phyloP scores from a whole-genome alignment of 2,329 filamentous ascomycete genomes.

The Xylariaceae sp. region DNA sequence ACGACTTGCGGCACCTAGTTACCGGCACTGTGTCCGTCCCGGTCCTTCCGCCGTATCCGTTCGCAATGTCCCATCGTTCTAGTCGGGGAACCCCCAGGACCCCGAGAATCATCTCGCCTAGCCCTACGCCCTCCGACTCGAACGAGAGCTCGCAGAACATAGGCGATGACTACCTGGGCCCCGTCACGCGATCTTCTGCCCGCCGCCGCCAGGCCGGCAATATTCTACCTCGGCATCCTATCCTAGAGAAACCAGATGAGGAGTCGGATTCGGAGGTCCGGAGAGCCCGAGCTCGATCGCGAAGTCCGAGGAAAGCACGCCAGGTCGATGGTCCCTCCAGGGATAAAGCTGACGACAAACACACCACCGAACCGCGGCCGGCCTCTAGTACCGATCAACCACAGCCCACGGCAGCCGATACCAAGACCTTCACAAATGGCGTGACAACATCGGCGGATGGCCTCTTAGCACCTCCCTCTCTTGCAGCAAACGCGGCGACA shows the following conservation, averaged over 20 bases:
- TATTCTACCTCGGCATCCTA: conserved; percentile 47
- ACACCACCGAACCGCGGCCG: conserved; percentile 24
- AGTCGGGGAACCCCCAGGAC: conserved; percentile 63
- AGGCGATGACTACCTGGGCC: conserved; percentile 53
- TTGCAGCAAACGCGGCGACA: conserved; percentile 32
- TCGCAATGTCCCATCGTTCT: conserved; percentile 46
- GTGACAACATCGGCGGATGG: conserved; percentile 47
- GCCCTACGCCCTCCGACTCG: conserved; percentile 64
- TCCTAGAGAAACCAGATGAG: conserved; percentile 53
- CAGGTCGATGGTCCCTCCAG: conserved; percentile 49
- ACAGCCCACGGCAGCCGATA: too few relatives aligned
- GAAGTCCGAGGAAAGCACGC: conserved; percentile 56
- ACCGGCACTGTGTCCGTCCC: conserved; percentile 52
- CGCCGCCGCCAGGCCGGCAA: conserved; percentile 45
- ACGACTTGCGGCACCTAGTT: conserved; percentile 44
- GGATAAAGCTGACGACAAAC: conserved; percentile 34
- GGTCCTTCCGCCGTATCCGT: conserved; percentile 55
- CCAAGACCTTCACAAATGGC: conserved; percentile 15
- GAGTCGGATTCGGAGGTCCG: conserved; percentile 48
- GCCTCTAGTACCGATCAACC: too few relatives aligned
- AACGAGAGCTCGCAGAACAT: conserved; percentile 49
- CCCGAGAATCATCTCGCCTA: conserved; percentile 85
- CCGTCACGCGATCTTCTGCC: conserved; percentile 70
- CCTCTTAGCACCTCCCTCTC: conserved; percentile 63
- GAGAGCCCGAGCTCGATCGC: conserved; percentile 64